These are phyloP conservation scores for Angomonas deanei DNA, from an alignment of 208 protist genomes.

Conservation along the genomic window DNA sequence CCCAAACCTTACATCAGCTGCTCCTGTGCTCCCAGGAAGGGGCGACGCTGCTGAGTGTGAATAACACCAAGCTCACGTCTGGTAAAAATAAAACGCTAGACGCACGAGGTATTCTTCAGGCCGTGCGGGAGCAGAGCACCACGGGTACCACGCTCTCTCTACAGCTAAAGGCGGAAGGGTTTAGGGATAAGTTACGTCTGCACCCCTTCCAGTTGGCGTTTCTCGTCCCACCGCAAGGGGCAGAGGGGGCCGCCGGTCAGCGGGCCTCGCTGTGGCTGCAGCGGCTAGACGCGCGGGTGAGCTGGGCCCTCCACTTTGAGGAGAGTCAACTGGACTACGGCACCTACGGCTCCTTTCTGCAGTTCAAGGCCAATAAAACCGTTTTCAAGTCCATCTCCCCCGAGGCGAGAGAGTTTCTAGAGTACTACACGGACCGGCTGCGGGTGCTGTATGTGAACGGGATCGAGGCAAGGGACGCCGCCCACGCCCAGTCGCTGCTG, in stretches of 20 bases:
- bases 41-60: slow-evolving; percentile 35
- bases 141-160: slow-evolving; percentile 32
- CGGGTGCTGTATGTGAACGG: slow-evolving; percentile 56
- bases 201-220: slow-evolving; percentile 34
- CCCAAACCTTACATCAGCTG: slow-evolving; percentile 33
- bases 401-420: slow-evolving; percentile 12
- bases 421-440: slow-evolving; percentile 29
- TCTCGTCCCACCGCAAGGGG: slow-evolving; percentile 34
- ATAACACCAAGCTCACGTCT: slow-evolving; percentile 10
- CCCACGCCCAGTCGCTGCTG: slow-evolving; percentile 36
- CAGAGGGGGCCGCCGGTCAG: slow-evolving; percentile 47
- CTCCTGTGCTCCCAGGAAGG: slow-evolving; percentile 26
- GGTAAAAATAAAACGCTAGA: not conserved
- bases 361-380: not conserved
- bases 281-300: not conserved
- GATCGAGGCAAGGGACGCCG: slow-evolving; percentile 39
- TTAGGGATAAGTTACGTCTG: slow-evolving; percentile 23
- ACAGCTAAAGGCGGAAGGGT: slow-evolving; percentile 18
- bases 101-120: slow-evolving; percentile 11
- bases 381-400: not conserved
- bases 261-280: slow-evolving; percentile 9
- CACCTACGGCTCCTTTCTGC: not conserved
- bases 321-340: not conserved
- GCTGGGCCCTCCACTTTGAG: not conserved
- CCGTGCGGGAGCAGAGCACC: slow-evolving; percentile 9